Evolutionary conservation across 352 stramenopile genomes (phyloP), one percentile per base, ranked within the genome.

Genomic region (Aphanomyces astaci): DNA sequence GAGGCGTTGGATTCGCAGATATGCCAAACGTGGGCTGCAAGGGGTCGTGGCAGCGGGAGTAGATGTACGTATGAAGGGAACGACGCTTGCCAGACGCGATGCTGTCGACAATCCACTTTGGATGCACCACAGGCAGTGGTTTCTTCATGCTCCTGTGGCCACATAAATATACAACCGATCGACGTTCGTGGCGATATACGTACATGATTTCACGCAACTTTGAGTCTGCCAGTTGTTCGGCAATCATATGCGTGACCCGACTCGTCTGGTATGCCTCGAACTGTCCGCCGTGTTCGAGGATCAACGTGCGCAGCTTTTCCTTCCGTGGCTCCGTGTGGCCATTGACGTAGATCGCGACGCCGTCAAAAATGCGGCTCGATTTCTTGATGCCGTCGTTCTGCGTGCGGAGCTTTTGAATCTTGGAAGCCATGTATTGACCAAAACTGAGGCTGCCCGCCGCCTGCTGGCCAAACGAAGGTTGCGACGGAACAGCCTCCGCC

Each of bases 31-130:
- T 15, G 36, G 15, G 33, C 19, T 59, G 45, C 24, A 71, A 59
- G 39, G 78, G 77, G 71, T 96, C 87, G 10, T 68, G 71, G 60
- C 97, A 90, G 22, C 92, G 87, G 30, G 81, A 53, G 30, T 97
- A 84, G 19, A 98, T 73, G 72, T 97, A 98, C 33, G 81, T 66
- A 53, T 82, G 79, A 70, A 91, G 65, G 0, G 87, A 78, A 4
- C 97, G 71, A 55, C 97, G 55, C 24, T 66, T 81, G 24, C 80
- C 74, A 36, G 83, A 72, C 43, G 88, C 72, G 15, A 97, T 86
- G 73, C 90, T 93, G 64, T 97, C 86, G 9, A 94, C 74, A 66
- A 98, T 95, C 95, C 95, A 98, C 24, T 95, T 75, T 0, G 95
- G 94, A 57, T 87, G 76, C 27, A 94, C 84, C 7, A 98, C 86